Base-by-base conservation (phyloP, 225 moss, liverwort and hornwort genomes). In the Physcomitrium patens region DNA sequence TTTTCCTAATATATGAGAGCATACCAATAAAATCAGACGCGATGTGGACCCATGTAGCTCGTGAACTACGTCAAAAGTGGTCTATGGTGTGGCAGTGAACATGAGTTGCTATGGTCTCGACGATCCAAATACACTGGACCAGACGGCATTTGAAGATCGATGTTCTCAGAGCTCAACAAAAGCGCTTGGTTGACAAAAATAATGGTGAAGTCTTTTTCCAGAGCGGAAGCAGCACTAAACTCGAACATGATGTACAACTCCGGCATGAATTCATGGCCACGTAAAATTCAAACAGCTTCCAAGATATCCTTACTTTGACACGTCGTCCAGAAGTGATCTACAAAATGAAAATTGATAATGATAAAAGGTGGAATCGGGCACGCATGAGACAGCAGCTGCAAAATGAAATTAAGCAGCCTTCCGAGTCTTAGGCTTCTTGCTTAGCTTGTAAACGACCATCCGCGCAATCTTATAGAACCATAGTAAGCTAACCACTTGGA, bases 381-480 rank as follows among this genome's bases (percentile, higher is more conserved):
- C 24, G 28, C 45, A 27, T 52, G 6, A 68, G 52, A 67, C 9
- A 15, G 71, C 59, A 71, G 51, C 74, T 63, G 27, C 53, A 65
- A 37, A 56, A 28, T 19, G 12, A 66, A 66, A 51, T 79, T 71
- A 87, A 22, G 78, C 84, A 74, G 71, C 41, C 72, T 87, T 87
- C 52, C 14, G 60, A 16, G 77, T 23, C 72, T 85, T 87, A 3
- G 84, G 73, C 80, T 91, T 37, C 31, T 37, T 94, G 11, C 51
- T 67, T 58, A 99, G 69, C 76, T 95, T 99, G 80, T 95, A 93
- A 4, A 72, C 0, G 24, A 95, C 89, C 93, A 99, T 88, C 71
- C 93, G 81, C 67, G 81, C 85, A 74, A 95, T 99, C 78, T 92
- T 99, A 59, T 87, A 93, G 84, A 99, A 99, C 99, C 99, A 99